These are phyloP conservation scores for Colletotrichum karsti DNA, from an alignment of 2,329 filamentous ascomycete species.

Conservation along the genomic window DNA sequence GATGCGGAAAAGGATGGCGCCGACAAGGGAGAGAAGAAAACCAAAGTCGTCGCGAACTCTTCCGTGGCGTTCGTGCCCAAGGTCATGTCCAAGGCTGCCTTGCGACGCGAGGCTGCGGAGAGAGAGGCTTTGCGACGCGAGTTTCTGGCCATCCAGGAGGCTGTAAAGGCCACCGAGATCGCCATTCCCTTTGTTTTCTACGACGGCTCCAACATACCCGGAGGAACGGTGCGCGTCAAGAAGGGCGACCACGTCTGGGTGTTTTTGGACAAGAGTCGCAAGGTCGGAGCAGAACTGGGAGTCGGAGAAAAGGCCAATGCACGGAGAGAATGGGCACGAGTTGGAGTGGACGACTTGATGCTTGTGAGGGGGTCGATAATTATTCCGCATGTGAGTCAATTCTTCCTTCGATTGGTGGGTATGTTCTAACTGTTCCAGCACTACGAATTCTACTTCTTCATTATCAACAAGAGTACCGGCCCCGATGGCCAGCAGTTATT, in stretches of 20 bases:
- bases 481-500: constrained; percentile 81
- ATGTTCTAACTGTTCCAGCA: constrained; percentile 66
- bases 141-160: constrained; percentile 84
- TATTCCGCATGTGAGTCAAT: constrained; percentile 83
- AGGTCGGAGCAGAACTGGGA: constrained; percentile 85
- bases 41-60: constrained; percentile 69
- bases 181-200: constrained; percentile 96
- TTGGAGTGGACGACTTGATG: constrained; percentile 95
- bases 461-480: constrained; percentile 84
- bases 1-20: constrained; percentile 32
- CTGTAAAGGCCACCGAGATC: constrained; percentile 89
- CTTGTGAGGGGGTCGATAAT: constrained; percentile 91
- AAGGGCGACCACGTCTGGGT: constrained; percentile 96
- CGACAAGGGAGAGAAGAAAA: constrained; percentile 37
- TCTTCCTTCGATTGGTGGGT: constrained; percentile 4
- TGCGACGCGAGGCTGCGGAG: constrained; percentile 81
- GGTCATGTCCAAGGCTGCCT: constrained; percentile 72
- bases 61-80: constrained; percentile 75
- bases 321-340: constrained; percentile 86
- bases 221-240: constrained; percentile 84
- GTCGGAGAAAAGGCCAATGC: constrained; percentile 75
- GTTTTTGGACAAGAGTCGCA: constrained; percentile 90
- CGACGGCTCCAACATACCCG: constrained; percentile 89
- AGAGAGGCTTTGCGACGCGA: constrained; percentile 83
- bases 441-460: constrained; percentile 97